These are phyloP conservation scores for Chamaecrista fasciculata DNA, from an alignment of 306 rosid species.

Conservation along the genomic window DNA sequence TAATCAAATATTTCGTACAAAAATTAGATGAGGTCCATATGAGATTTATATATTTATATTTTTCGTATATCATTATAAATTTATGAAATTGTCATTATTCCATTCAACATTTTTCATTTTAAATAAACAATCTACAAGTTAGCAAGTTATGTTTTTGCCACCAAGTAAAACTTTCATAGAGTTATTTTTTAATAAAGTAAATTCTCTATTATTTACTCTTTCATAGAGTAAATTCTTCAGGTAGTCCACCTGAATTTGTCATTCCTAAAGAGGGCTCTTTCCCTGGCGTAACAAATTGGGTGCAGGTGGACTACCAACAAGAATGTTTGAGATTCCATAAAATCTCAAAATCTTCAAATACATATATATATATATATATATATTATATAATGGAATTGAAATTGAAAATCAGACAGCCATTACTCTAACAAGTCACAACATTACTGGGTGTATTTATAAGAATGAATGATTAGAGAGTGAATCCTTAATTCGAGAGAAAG, in stretches of 20 bases:
- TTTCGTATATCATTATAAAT: not conserved
- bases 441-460: not conserved
- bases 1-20: conserved; percentile 74
- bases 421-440: not conserved
- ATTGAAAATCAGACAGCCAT: not conserved
- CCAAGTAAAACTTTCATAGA: not conserved
- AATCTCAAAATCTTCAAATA: not conserved
- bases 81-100: not conserved
- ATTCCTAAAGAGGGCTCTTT: not conserved
- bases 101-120: no score
- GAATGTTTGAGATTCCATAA: conserved; percentile 9
- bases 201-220: not conserved
- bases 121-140: no score
- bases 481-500: not conserved
- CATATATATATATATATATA: no score
- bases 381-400: conserved; percentile 1
- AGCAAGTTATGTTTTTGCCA: not conserved
- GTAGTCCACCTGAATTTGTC: not conserved
- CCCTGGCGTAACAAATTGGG: not conserved
- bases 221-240: not conserved
- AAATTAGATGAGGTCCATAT: not conserved
- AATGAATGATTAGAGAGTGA: not conserved
- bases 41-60: conserved; percentile 12
- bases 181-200: no score
- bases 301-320: not conserved